Conservation (phyloP, 495 filamentous ascomycete genomes). For the Penicillium taxi region DNA sequence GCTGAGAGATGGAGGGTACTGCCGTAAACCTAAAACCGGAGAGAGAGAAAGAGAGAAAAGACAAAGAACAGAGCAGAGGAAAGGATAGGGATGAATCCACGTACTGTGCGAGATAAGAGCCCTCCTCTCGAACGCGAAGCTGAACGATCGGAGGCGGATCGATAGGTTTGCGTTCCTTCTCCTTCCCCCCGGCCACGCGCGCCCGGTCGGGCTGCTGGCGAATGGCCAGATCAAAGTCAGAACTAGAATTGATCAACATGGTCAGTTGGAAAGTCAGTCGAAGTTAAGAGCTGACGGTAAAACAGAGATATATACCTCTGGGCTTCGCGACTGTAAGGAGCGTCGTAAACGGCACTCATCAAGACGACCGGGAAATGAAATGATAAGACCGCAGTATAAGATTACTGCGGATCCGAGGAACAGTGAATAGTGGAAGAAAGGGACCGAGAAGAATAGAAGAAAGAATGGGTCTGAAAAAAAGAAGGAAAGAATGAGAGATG, state of each 20-base stretch:
- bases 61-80: not conserved
- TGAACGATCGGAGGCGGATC: conserved; percentile 93
- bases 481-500: conserved; percentile 9
- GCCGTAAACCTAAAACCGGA: no score
- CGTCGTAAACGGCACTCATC: conserved; percentile 42
- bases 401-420: conserved; percentile 5
- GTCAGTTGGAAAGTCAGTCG: conserved; percentile 28
- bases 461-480: conserved; percentile 12
- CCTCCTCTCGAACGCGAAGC: conserved; percentile 59
- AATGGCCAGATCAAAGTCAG: conserved; percentile 55
- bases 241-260: conserved; percentile 38
- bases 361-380: conserved; percentile 30
- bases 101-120: conserved; percentile 65
- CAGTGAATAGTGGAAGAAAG: conserved; percentile 5
- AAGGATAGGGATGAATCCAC: conserved; percentile 14
- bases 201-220: conserved; percentile 60
- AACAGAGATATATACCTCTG: conserved; percentile 24
- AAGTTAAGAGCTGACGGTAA: not conserved
- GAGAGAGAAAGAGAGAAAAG: conserved; percentile 6
- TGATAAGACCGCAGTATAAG: conserved; percentile 6
- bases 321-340: conserved; percentile 40
- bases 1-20: no score
- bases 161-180: conserved; percentile 86
- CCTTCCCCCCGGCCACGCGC: conserved; percentile 64
- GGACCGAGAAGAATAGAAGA: conserved; percentile 8